phyloP scores from a whole-genome alignment of 73 alveolate species.

The Halteria grandinella region DNA sequence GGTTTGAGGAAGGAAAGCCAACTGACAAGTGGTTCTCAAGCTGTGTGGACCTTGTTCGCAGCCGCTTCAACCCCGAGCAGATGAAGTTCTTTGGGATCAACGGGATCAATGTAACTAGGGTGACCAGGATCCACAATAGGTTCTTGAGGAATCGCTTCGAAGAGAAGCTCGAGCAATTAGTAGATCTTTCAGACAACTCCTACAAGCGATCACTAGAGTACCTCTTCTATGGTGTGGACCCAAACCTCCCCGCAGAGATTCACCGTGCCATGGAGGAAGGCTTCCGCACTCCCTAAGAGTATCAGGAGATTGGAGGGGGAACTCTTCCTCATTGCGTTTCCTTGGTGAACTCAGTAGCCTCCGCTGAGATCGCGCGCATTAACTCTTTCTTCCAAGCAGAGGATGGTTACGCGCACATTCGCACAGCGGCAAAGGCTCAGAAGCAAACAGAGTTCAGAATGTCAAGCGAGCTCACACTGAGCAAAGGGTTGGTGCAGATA shows the following conservation, averaged over 20 bases:
- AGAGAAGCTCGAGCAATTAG: conserved; percentile 63
- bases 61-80: conserved; percentile 50
- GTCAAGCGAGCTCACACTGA: conserved; percentile 54
- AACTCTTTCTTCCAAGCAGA: conserved; percentile 49
- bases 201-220: conserved; percentile 83
- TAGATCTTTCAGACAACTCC: conserved; percentile 70
- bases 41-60: conserved; percentile 43
- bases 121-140: conserved; percentile 58
- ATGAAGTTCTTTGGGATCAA: conserved; percentile 52
- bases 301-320: conserved; percentile 67
- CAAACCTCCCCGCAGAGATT: conserved; percentile 74
- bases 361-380: conserved; percentile 83
- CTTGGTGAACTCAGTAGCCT: conserved; percentile 72
- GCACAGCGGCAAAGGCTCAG: conserved; percentile 46
- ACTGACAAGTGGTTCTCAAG: conserved; percentile 52
- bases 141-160: conserved; percentile 64
- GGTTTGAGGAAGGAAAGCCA: conserved; percentile 65
- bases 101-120: conserved; percentile 61
- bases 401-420: conserved; percentile 56
- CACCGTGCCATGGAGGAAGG: conserved; percentile 88
- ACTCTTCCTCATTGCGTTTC: conserved; percentile 69
- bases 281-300: conserved; percentile 75
- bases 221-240: conserved; percentile 84
- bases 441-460: conserved; percentile 49
- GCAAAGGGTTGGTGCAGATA: conserved; percentile 62